These are phyloP conservation scores for Scheffersomyces quercinus DNA, from an alignment of 1,139 yeast genomes.

Conservation along the genomic window DNA sequence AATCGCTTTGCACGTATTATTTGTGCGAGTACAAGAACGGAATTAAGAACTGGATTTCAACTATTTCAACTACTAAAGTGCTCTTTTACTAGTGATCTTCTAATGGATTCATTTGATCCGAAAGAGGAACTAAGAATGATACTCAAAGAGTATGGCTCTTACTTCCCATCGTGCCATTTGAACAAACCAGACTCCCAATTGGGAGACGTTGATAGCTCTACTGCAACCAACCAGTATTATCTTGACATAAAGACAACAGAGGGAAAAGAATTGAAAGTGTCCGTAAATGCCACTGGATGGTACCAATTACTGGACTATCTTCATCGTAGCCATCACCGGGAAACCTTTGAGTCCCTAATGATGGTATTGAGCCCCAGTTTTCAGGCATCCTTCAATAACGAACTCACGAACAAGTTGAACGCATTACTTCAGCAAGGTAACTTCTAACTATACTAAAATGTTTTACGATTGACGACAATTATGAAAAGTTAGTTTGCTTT, in stretches of 20 bases:
- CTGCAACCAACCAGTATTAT: conserved; percentile 5
- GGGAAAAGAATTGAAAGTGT: conserved; percentile 18
- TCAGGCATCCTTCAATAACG: conserved; percentile 7
- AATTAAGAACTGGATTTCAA: too few species aligned
- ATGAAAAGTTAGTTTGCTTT: too few species aligned
- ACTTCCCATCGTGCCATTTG: conserved; percentile 26
- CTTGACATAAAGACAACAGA: conserved; percentile 22
- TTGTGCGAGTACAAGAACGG: too few species aligned
- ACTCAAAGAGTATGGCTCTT: conserved; percentile 27
- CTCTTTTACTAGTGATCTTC: too few species aligned
- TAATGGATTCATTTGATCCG: conserved; percentile 15
- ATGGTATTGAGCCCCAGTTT: conserved; percentile 11
- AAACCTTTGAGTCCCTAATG: conserved; percentile 25
- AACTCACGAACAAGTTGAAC: conserved; percentile 7
- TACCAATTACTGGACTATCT: conserved; percentile 8
- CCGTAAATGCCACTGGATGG: conserved; percentile 42
- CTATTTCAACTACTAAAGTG: too few species aligned
- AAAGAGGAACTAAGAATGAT: conserved; percentile 26
- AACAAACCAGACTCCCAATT: conserved; percentile 2
- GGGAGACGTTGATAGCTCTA: too few species aligned
- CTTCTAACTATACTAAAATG: background rate
- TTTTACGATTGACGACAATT: too few species aligned
- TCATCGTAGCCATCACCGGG: conserved; percentile 8
- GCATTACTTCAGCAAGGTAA: background rate
- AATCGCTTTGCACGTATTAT: too few species aligned